Percentiles rank a stretch among this genome's conserved stretches.
These are phyloP conservation scores for Candida nitratophila DNA, from an alignment of 805 yeast species.

Conservation along the genomic window DNA sequence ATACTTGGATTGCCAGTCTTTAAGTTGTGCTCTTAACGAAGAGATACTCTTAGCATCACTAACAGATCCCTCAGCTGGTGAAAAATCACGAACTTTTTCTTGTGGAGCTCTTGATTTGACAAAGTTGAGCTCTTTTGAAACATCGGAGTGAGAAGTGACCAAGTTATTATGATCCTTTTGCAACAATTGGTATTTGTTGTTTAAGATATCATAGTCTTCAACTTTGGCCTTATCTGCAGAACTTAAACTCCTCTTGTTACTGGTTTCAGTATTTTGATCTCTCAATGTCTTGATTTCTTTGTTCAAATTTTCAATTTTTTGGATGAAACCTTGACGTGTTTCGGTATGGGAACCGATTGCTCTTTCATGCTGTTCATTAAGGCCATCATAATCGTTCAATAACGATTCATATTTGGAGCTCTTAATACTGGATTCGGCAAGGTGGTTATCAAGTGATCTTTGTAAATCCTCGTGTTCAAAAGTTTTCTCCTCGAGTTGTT, in stretches of 20 bases:
- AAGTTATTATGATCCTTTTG: not conserved
- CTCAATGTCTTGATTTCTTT: not conserved
- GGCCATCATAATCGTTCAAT: not conserved
- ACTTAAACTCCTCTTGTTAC: no score
- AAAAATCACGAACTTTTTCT: not conserved
- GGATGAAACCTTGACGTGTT: slow-evolving; percentile 5
- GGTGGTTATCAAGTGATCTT: not conserved
- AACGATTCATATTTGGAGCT: slow-evolving; percentile 7
- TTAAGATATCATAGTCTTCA: not conserved
- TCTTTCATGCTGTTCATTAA: slow-evolving; percentile 6
- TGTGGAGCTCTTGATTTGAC: not conserved
- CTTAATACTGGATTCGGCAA: slow-evolving; percentile 1
- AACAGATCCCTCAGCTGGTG: not conserved
- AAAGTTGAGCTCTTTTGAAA: not conserved
- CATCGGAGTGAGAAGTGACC: not conserved
- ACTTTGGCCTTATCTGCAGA: slow-evolving; percentile 1
- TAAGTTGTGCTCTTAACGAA: slow-evolving; percentile 22
- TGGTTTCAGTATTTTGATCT: not conserved
- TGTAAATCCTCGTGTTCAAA: slow-evolving; percentile 2
- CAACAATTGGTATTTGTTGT: not conserved
- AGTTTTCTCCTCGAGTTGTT: not conserved
- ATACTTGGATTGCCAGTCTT: slow-evolving; percentile 44
- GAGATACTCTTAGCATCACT: not conserved
- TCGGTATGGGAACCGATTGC: not conserved
- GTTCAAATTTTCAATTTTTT: slow-evolving; percentile 8